Base-by-base conservation (phyloP, 1,284 basidiomycete species). In the Apiotrichum brassicae region DNA sequence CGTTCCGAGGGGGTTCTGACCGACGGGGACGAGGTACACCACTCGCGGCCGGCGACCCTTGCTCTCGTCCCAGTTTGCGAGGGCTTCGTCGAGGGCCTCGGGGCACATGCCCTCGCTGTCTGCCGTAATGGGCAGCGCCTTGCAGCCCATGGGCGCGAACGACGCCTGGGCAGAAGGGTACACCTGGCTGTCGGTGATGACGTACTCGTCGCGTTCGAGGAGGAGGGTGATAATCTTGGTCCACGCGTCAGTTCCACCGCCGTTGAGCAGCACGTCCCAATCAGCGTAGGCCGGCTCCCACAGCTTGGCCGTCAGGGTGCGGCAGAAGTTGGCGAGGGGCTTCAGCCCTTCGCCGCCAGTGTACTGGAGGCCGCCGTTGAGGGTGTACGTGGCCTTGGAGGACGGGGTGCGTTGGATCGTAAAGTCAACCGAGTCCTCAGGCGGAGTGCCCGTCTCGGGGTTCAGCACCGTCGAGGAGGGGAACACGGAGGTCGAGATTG, bases 181-280 rank as follows among this genome's bases (percentile, higher is more conserved):
- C 9, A 69, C 67, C 63, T 64, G 68, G 46, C 65, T 65, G 49
- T 83, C 82, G 25, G 79, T 78, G 3, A 89, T 66, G 44, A 87
- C 75, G 14, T 77, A 76, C 53, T 88, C 85, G 13, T 84, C 86
- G 1, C 77, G 78, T 61, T 89, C 84, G 65, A 81, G 81, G 12
- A 89, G 71, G 79, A 85, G 42, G 64, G 57, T 49, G 30, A 59
- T 45, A 41, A 66, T 50, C 48, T 68, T 67, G 50, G 48, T 70
- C 58, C 63, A 79, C 32, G 79, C 86, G 62, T 87, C 86, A 0
- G 86, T 89, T 56, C 85, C 85, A 14, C 86, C 86, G n/a, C 77
- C 76, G 59, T 84, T 79, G 6, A 83, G 30, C 16, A 86, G 64
- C 1, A 76, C 78, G 4, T 76, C 70, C 62, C 76, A 85, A 65